Percentiles rank a stretch among this genome's conserved stretches.
phyloP scores from a whole-genome alignment of 1,284 basidiomycete genomes.

The Microbotryum scabiosae region DNA sequence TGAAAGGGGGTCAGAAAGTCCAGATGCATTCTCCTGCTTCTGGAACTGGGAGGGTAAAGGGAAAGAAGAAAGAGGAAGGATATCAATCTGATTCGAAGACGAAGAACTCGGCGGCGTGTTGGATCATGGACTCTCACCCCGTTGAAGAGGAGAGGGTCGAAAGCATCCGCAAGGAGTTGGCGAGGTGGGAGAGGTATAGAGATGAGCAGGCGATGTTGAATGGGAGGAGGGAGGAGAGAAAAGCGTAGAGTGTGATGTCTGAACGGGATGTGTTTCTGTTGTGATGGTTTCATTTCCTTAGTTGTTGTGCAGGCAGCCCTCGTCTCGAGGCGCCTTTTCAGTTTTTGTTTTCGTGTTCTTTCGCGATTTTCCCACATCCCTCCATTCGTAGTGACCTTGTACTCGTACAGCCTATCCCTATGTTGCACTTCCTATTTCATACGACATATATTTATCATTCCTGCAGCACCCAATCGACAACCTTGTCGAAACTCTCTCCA shows the following conservation, averaged over 20 bases:
- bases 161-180: conserved; percentile 27
- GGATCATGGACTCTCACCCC: conserved; percentile 26
- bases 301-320: too few species aligned
- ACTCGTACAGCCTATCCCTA: too few species aligned
- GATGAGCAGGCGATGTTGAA: too few species aligned
- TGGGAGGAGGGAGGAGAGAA: too few species aligned
- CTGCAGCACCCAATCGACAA: conserved; percentile 7
- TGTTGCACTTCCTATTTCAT: too few species aligned
- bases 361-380: too few species aligned
- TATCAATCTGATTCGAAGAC: not conserved
- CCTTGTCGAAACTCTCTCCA: conserved; percentile 12
- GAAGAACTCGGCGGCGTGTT: not conserved
- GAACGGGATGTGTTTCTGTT: too few species aligned
- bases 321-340: too few species aligned
- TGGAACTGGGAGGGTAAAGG: not conserved
- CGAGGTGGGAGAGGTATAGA: conserved; percentile 31
- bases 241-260: too few species aligned
- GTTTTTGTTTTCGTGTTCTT: too few species aligned
- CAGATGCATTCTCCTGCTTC: not conserved
- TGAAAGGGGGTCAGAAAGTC: not conserved
- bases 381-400: too few species aligned
- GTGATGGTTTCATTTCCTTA: too few species aligned
- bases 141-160: conserved; percentile 30
- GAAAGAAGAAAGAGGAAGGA: not conserved
- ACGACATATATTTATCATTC: not conserved